Base-by-base conservation (phyloP, 345 rosid genomes). In the Sisymbrium irio region DNA sequence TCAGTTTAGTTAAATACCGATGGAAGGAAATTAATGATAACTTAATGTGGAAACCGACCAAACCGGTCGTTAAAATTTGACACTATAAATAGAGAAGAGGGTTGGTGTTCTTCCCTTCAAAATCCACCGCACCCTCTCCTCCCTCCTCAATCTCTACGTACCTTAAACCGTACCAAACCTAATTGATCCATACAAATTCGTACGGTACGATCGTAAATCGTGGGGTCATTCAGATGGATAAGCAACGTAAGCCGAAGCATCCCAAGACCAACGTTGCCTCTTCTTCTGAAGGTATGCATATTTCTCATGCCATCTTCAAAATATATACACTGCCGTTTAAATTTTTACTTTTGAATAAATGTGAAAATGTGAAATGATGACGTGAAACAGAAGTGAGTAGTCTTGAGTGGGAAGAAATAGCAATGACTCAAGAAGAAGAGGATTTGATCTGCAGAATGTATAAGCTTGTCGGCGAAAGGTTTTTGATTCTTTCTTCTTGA, bases 381-480 rank as follows among this genome's bases (percentile, higher is more conserved):
- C 40, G 32, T 66, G 57, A 13, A 15, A 57, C 81, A 83, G 89
- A 86, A 71, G 87, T 81, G 50, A 77, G 83, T 47, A 83, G 86
- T 74, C 46, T 67, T 12, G 80, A 80, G 73, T 80, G 89, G 87
- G 83, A 80, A 61, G 72, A 46, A 37, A 77, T 77, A 57, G 50
- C 67, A 28, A 73, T 86, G 87, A 80, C 82, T 0, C 75, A 80
- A 50, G 87, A 86, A 77, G 86, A 86, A 74, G 85, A 86, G 50
- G 89, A 86, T 65, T 82, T 86, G 65, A 81, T 84, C 13, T 70
- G 50, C 78, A 70, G 87, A 62, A 86, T 83, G 83, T 73, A 80
- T 68, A 79, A 77, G 66, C 83, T 86, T 28, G 81, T 86, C 6
- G 89, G 89, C 56, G 83, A 81, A 77, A 82, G 90, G 90, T 84